Conservation (phyloP, 345 rosid species). For the Boechera retrofracta region DNA sequence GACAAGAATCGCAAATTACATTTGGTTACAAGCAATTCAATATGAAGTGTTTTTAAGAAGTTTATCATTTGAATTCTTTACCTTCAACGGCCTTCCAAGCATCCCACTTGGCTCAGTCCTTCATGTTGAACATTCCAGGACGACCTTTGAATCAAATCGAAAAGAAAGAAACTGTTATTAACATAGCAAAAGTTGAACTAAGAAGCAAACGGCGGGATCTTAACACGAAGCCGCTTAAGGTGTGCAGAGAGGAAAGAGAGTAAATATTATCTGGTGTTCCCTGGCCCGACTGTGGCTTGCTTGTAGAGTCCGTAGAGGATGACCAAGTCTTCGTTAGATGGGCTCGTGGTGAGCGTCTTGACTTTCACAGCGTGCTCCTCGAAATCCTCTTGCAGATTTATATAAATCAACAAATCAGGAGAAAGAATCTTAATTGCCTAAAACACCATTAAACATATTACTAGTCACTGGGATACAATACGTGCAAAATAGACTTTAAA, state of each 20-base stretch:
- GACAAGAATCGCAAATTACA: slow-evolving; percentile 5
- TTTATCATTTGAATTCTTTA: slow-evolving; percentile 9
- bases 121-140: slow-evolving; percentile 86
- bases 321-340: slow-evolving; percentile 71
- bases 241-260: too few species aligned
- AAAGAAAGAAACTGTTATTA: background rate
- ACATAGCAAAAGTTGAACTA: slow-evolving; percentile 4
- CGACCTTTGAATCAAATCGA: slow-evolving; percentile 55
- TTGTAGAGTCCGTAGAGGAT: slow-evolving; percentile 84
- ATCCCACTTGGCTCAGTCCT: slow-evolving; percentile 95
- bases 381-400: slow-evolving; percentile 65
- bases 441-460: slow-evolving; percentile 14
- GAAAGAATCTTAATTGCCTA: background rate
- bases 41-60: too few species aligned
- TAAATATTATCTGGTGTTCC: slow-evolving; percentile 64
- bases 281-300: slow-evolving; percentile 84
- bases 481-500: background rate
- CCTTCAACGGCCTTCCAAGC: slow-evolving; percentile 99
- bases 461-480: background rate
- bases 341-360: slow-evolving; percentile 58
- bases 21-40: background rate
- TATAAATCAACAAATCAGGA: slow-evolving; percentile 10
- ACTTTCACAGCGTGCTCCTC: slow-evolving; percentile 74
- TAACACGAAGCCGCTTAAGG: too few species aligned
- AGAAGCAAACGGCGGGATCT: background rate